A percentile compares a stretch with the other conserved stretches of the same genome.
These are phyloP conservation scores for Phaeophleospora eucalypticola DNA, from an alignment of 2,329 filamentous ascomycete species.

Conservation along the genomic window DNA sequence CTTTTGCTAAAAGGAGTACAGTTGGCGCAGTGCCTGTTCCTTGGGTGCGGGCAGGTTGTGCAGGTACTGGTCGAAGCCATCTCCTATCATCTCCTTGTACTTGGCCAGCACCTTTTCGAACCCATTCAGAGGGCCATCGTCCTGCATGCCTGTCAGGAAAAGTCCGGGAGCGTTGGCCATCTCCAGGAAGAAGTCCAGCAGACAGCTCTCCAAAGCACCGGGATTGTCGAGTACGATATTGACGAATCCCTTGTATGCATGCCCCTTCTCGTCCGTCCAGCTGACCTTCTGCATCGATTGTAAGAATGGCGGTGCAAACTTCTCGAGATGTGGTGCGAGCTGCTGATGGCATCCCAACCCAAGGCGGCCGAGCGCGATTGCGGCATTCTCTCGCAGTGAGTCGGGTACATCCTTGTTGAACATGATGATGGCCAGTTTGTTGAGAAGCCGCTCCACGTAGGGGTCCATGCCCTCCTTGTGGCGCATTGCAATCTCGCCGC, in stretches of 20 bases:
- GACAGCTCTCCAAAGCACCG: conserved; percentile 80
- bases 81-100: conserved; percentile 52
- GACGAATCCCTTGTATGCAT: conserved; percentile 87
- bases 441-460: conserved; percentile 72
- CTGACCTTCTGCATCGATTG: conserved; percentile 77
- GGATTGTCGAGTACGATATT: conserved; percentile 81
- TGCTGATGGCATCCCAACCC: conserved; percentile 73
- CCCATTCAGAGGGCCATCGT: conserved; percentile 59
- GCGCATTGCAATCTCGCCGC: conserved; percentile 84
- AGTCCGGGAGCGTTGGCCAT: conserved; percentile 69
- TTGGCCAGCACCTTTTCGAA: conserved; percentile 61
- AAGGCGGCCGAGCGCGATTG: conserved; percentile 83
- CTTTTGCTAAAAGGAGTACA: conserved; percentile 39
- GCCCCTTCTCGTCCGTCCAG: conserved; percentile 88
- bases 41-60: conserved; percentile 42
- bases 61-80: conserved; percentile 51
- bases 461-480: conserved; percentile 68
- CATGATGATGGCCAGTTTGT: conserved; percentile 75
- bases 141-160: conserved; percentile 55
- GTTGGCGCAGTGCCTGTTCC: conserved; percentile 40
- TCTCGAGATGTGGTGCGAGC: conserved; percentile 72
- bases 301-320: conserved; percentile 79
- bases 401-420: conserved; percentile 79
- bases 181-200: conserved; percentile 75
- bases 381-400: conserved; percentile 88